phyloP scores from a whole-genome alignment of 345 rosid genomes.

The Combretum micranthum region DNA sequence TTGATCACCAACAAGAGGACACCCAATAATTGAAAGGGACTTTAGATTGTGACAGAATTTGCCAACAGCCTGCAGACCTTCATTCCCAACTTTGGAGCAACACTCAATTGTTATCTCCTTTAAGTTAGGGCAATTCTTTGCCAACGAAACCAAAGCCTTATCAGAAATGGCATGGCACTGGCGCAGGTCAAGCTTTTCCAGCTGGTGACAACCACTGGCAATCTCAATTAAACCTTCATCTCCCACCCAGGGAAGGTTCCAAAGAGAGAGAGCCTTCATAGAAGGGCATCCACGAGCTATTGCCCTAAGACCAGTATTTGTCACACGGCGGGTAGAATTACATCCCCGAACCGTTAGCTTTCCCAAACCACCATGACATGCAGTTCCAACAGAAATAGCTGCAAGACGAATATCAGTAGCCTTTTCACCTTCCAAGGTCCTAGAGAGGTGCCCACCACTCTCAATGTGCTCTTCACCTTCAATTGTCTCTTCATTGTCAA shows the following conservation, averaged over 20 bases:
- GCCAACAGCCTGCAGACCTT: slow-evolving; percentile 64
- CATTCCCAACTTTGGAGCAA: slow-evolving; percentile 72
- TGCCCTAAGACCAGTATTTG: slow-evolving; percentile 61
- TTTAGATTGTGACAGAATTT: slow-evolving; percentile 51
- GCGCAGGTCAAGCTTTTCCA: slow-evolving; percentile 77
- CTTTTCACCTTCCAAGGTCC: slow-evolving; percentile 84
- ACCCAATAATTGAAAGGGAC: slow-evolving; percentile 63
- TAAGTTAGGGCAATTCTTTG: slow-evolving; percentile 67
- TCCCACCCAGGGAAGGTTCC: slow-evolving; percentile 54
- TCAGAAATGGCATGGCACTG: slow-evolving; percentile 59
- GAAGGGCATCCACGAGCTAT: slow-evolving; percentile 78
- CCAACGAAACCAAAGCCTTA: slow-evolving; percentile 54
- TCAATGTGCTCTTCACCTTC: slow-evolving; percentile 21
- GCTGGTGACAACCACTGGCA: slow-evolving; percentile 59
- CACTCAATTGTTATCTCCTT: slow-evolving; percentile 64
- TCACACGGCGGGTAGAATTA: slow-evolving; percentile 40
- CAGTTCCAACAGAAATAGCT: slow-evolving; percentile 81
- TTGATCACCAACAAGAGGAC: slow-evolving; percentile 82
- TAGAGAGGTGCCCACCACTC: slow-evolving; percentile 58
- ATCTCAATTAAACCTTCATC: slow-evolving; percentile 71
- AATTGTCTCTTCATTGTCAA: slow-evolving; percentile 11
- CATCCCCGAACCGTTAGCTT: slow-evolving; percentile 61
- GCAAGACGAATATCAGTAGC: slow-evolving; percentile 87
- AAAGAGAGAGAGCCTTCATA: slow-evolving; percentile 61
- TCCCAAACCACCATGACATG: slow-evolving; percentile 75